Evolutionary conservation across 768 basidiomycete genomes (phyloP).

Genomic region (Tricholoma bakamatsutake): DNA sequence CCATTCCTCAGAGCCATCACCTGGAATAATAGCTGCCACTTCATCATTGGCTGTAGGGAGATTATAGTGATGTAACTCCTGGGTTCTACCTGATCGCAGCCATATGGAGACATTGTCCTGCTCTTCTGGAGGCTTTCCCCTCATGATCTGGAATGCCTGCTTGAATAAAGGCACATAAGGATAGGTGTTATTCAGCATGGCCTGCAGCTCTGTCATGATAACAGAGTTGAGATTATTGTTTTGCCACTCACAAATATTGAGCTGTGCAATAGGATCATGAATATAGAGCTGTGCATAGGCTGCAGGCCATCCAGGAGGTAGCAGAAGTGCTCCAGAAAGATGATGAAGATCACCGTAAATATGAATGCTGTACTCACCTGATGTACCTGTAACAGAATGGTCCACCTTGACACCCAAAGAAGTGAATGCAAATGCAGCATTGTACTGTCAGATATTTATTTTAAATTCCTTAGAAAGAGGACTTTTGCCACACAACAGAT

Average conservation of each 20-base stretch:
- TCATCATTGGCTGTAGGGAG: constrained; percentile 33
- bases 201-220: constrained; percentile 4
- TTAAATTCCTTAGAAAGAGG: constrained; percentile 17
- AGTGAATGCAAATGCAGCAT: too few relatives aligned
- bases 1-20: constrained; percentile 15
- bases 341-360: too few relatives aligned
- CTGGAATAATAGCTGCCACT: constrained; percentile 32
- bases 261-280: constrained; percentile 21
- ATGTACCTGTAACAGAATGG: constrained; percentile 10
- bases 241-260: constrained; percentile 3
- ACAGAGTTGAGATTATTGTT: constrained; percentile 1
- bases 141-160: constrained; percentile 11
- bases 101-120: neutral
- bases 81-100: neutral
- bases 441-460: constrained; percentile 22
- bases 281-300: constrained; percentile 30
- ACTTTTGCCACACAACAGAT: neutral
- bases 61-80: constrained; percentile 12
- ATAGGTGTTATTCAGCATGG: constrained; percentile 3
- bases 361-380: constrained; percentile 18
- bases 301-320: constrained; percentile 11
- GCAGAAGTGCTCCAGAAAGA: constrained; percentile 12
- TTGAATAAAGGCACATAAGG: constrained; percentile 7
- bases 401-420: constrained; percentile 15
- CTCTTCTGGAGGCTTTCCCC: constrained; percentile 8